Evolutionary conservation across 2,329 filamentous ascomycete genomes (phyloP).

Genomic region (Colletotrichum filicis): DNA sequence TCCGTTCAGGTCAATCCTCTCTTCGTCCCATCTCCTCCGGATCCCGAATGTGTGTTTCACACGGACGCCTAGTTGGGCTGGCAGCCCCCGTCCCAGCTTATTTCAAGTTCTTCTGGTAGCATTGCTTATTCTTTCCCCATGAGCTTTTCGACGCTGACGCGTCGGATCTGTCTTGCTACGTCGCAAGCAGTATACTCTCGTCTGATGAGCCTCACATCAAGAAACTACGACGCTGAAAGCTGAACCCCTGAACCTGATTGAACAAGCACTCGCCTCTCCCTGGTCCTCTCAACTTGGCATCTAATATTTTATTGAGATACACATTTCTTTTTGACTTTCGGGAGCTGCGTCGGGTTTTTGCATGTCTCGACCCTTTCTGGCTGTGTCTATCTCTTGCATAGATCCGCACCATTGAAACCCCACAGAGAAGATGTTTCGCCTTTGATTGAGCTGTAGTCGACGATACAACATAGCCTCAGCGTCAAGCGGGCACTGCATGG

Average conservation of each 20-base stretch:
- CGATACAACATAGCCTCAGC: neutral
- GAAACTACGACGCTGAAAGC: neutral
- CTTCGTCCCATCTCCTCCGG: conserved; percentile 23
- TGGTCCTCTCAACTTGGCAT: neutral
- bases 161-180: neutral
- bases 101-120: neutral
- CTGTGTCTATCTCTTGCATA: neutral
- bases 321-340: neutral
- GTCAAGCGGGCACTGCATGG: neutral
- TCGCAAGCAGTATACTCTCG: neutral
- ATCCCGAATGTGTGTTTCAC: conserved; percentile 15
- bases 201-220: conserved; percentile 11
- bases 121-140: neutral
- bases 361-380: neutral
- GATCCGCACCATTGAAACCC: neutral
- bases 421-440: neutral
- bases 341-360: neutral
- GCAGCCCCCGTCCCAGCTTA: neutral
- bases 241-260: conserved; percentile 1
- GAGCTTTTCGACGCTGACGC: neutral
- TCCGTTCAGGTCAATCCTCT: conserved; percentile 2
- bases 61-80: neutral
- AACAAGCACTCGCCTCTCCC: neutral
- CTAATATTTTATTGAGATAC: neutral
- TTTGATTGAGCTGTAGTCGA: neutral